Evolutionary conservation across 768 basidiomycete species (phyloP).

Genomic region (Pleurotus giganteus): DNA sequence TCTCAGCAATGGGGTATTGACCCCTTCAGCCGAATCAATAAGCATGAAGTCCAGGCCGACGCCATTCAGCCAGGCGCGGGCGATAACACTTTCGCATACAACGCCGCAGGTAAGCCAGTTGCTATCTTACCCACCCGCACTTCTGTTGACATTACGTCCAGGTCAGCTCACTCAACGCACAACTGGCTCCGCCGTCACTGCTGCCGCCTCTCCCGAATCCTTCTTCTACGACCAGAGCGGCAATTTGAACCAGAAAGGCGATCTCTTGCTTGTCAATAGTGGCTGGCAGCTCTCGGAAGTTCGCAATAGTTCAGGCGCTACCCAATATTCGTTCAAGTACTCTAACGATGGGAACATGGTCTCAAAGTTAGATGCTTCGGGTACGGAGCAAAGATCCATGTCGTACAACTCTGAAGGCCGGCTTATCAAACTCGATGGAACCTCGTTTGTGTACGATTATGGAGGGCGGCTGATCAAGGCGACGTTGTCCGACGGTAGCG

Average conservation of each 20-base stretch:
- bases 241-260: slow-evolving; percentile 10
- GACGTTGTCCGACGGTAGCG: slow-evolving; percentile 3
- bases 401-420: not conserved
- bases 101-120: not conserved
- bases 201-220: not conserved
- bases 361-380: not conserved
- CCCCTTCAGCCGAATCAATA: not conserved
- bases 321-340: slow-evolving; percentile 2
- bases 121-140: not conserved
- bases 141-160: not conserved
- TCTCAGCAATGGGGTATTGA: slow-evolving; percentile 3
- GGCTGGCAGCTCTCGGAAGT: slow-evolving; percentile 13
- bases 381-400: not conserved
- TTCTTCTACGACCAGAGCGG: slow-evolving; percentile 10
- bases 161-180: slow-evolving; percentile 2
- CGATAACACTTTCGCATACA: slow-evolving; percentile 3
- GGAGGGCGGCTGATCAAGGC: slow-evolving; percentile 12
- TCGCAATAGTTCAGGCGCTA: not conserved
- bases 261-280: slow-evolving; percentile 7
- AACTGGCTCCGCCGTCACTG: not conserved
- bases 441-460: slow-evolving; percentile 10
- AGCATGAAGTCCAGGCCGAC: not conserved
- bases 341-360: slow-evolving; percentile 3
- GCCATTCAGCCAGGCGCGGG: slow-evolving; percentile 1
- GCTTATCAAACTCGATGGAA: not conserved